A percentile compares a stretch with the other conserved stretches of the same genome.
These are phyloP conservation scores for Acephala macrosclerotiorum DNA, from an alignment of 2,329 filamentous ascomycete genomes.

Conservation along the genomic window DNA sequence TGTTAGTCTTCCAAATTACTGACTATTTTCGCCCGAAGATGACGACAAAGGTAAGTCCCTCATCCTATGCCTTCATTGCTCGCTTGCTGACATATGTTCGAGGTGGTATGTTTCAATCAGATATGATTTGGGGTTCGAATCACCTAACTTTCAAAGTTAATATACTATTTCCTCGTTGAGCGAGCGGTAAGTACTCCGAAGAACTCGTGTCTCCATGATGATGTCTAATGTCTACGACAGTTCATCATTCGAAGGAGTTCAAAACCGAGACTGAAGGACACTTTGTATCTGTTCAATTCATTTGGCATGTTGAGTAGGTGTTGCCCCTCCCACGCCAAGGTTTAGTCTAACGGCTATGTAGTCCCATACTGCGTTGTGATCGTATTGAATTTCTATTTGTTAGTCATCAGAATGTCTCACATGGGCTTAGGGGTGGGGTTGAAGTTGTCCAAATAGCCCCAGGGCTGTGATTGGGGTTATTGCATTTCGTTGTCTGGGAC, in stretches of 20 bases:
- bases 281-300: conserved; percentile 67
- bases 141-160: conserved; percentile 46
- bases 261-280: conserved; percentile 61
- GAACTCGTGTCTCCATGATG: neutral
- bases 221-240: conserved; percentile 18
- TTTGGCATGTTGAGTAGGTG: conserved; percentile 60
- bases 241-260: conserved; percentile 61
- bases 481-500: neutral
- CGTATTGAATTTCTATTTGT: conserved; percentile 68
- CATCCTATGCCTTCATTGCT: no score
- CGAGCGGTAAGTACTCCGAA: conserved; percentile 55
- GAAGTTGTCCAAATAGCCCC: neutral
- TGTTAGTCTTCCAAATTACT: neutral
- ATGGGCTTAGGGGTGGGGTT: neutral
- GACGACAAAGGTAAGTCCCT: conserved; percentile 61
- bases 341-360: conserved; percentile 27
- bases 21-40: conserved; percentile 43
- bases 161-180: conserved; percentile 72
- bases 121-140: neutral
- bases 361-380: conserved; percentile 51
- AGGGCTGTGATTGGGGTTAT: neutral
- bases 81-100: conserved; percentile 5
- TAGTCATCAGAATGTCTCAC: conserved; percentile 38
- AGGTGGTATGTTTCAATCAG: conserved; percentile 15
- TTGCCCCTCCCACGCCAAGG: neutral